Evolutionary conservation across 805 yeast genomes (phyloP), one percentile per base, ranked within the genome.

Genomic region (Danielozyma ontarioensis): DNA sequence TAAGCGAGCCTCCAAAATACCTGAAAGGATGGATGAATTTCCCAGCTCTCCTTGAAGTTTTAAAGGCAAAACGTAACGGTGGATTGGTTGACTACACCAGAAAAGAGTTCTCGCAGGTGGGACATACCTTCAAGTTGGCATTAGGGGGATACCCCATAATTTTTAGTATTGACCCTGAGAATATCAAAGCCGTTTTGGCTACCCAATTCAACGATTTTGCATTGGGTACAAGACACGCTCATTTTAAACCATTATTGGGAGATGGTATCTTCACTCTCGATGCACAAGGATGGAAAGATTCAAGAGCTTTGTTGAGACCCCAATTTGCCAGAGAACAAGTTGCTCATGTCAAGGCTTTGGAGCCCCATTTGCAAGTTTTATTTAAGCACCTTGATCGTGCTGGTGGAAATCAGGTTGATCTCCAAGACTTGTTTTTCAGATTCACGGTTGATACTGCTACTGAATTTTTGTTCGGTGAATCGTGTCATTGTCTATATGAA

Each of bases 201-300:
- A 63, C 69, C 16, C 70, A 63, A 34, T 65, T 64, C 36, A 57
- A 53, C 36, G 70, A 65, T 32, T 65, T 62, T 36, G 55, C 55
- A 27, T 52, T 65, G 33, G 71, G 70, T 2, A 40, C 46, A 17
- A 58, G 71, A 50, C 64, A 64, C 39, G 44, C 50, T 4, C 64
- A 59, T 27, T 62, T 64, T 39, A 33, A 37, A 31, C 67, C 69
- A 2, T 46, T 64, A 26, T 50, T 64, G 23, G 70, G 70, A 5
- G 68, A 65, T 38, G 71, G 71, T 15, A 63, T 64, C 27, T 65
- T 65, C 44, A 65, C 71, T 5, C 50, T 64, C 39, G 70, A 64
- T 39, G 59, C 61, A 14, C 54, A 50, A 35, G 71, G 70, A 7
- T 65, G 71, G 71, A 63, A 64, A 41, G 62, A 59, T 39, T 58